These are phyloP conservation scores for Amylostereum chailletii DNA, from an alignment of 1,284 basidiomycete genomes.

Conservation along the genomic window DNA sequence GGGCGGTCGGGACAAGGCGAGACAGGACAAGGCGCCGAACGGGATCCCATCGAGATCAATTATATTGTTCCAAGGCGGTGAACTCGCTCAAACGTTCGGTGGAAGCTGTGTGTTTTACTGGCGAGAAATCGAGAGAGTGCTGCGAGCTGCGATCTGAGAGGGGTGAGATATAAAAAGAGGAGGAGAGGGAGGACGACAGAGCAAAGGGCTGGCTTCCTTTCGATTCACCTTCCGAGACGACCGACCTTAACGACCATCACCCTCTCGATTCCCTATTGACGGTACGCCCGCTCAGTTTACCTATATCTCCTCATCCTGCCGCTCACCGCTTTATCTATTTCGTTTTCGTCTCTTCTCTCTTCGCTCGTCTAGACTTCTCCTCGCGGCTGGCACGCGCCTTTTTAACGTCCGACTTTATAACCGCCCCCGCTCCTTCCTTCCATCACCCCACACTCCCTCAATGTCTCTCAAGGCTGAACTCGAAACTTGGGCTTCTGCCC, in stretches of 20 bases:
- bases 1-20: neutral
- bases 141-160: neutral
- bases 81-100: neutral
- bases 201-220: neutral
- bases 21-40: neutral
- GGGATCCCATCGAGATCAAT: no score
- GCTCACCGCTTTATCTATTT: neutral
- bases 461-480: slow-evolving; percentile 86
- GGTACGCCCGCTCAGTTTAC: neutral
- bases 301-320: neutral
- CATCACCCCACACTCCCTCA: slow-evolving; percentile 13
- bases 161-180: neutral
- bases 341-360: neutral
- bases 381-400: slow-evolving; percentile 2
- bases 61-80: no score
- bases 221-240: neutral
- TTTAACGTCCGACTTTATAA: neutral
- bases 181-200: neutral
- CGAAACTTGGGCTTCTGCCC: slow-evolving; percentile 77
- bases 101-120: neutral
- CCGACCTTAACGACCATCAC: neutral
- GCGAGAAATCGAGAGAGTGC: neutral
- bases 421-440: slow-evolving; percentile 3
- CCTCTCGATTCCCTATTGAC: no score
- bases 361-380: neutral